phyloP scores from a whole-genome alignment of 495 filamentous ascomycete genomes.

The Neurospora sp. region DNA sequence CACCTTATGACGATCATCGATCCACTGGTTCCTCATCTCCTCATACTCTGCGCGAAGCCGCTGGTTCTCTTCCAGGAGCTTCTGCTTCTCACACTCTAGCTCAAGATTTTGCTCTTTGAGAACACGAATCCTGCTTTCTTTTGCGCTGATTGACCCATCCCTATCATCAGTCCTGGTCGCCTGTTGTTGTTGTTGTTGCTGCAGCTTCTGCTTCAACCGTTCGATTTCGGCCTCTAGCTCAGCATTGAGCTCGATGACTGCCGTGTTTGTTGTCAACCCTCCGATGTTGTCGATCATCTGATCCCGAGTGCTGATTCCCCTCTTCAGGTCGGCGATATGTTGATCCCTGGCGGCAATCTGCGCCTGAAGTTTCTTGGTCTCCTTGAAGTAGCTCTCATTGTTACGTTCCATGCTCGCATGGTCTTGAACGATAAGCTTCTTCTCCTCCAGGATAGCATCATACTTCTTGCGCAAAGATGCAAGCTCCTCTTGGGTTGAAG shows the following conservation, averaged over 20 bases:
- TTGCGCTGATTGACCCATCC: constrained; percentile 17
- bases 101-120: constrained; percentile 29
- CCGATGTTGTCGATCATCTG: constrained; percentile 26
- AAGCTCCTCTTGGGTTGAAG: constrained; percentile 24
- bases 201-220: constrained; percentile 21
- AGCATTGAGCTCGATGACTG: constrained; percentile 20
- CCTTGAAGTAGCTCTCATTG: constrained; percentile 36
- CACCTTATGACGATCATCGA: constrained; percentile 19
- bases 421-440: constrained; percentile 28
- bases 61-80: constrained; percentile 20
- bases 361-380: constrained; percentile 35
- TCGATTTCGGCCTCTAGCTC: constrained; percentile 28
- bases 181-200: constrained; percentile 15
- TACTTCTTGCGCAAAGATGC: constrained; percentile 22
- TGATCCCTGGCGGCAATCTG: constrained; percentile 29
- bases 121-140: constrained; percentile 15
- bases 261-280: constrained; percentile 22
- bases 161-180: constrained; percentile 12
- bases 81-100: constrained; percentile 23
- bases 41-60: constrained; percentile 20
- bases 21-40: constrained; percentile 17
- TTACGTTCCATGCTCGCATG: constrained; percentile 34
- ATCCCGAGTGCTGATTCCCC: constrained; percentile 21
- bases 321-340: constrained; percentile 27
- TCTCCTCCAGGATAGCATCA: constrained; percentile 26